These are phyloP conservation scores for Neofusicoccum umdonicola DNA, from an alignment of 2,329 filamentous ascomycete genomes.

Conservation along the genomic window DNA sequence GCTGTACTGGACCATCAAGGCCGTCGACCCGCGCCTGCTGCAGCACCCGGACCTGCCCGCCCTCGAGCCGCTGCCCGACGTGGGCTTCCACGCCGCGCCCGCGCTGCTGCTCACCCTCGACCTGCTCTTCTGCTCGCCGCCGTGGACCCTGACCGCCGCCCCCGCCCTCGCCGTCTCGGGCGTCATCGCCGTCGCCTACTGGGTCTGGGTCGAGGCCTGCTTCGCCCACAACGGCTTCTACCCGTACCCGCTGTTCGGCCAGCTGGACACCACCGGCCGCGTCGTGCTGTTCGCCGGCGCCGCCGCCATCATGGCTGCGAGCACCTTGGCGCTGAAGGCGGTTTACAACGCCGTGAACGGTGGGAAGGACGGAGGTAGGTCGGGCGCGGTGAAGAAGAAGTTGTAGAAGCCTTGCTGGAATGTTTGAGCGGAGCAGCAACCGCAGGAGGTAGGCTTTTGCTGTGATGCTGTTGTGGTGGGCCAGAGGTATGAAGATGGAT, in stretches of 20 bases:
- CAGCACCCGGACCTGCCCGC: slow-evolving; percentile 6
- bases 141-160: slow-evolving; percentile 65
- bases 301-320: slow-evolving; percentile 5
- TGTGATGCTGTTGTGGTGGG: too few relatives aligned
- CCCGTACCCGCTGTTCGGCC: slow-evolving; percentile 79
- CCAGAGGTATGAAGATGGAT: too few relatives aligned
- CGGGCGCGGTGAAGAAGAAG: not conserved
- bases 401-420: not conserved
- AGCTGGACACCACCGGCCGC: slow-evolving; percentile 65
- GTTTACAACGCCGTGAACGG: slow-evolving; percentile 68
- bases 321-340: slow-evolving; percentile 38
- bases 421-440: too few relatives aligned
- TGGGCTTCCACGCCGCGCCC: slow-evolving; percentile 61
- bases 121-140: slow-evolving; percentile 67
- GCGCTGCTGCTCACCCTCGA: slow-evolving; percentile 64
- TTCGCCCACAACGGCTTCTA: slow-evolving; percentile 69
- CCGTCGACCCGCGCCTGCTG: slow-evolving; percentile 25
- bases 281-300: slow-evolving; percentile 61
- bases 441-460: too few relatives aligned
- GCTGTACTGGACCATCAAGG: slow-evolving; percentile 69
- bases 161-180: slow-evolving; percentile 59
- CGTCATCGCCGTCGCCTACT: slow-evolving; percentile 64
- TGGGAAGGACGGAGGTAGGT: slow-evolving; percentile 17
- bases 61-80: slow-evolving; percentile 24
- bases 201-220: slow-evolving; percentile 75